Percentiles rank a stretch among this genome's conserved stretches.
These are phyloP conservation scores for Populus ilicifolia DNA, from an alignment of 345 rosid species.

Conservation along the genomic window DNA sequence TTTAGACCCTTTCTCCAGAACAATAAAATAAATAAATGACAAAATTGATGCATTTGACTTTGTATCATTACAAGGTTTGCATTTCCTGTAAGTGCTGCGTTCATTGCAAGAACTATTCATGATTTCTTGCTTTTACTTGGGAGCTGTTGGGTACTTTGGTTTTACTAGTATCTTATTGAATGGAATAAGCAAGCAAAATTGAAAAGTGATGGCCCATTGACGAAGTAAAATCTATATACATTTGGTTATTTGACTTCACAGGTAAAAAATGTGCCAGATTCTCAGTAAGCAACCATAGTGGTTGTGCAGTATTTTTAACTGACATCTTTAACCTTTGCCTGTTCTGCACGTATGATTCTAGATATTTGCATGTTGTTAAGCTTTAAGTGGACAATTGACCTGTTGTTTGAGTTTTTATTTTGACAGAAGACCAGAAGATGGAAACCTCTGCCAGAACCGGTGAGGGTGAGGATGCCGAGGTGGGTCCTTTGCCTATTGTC, in stretches of 20 bases:
- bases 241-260: background rate
- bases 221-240: background rate
- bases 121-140: background rate
- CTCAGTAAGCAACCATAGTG: background rate
- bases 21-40: background rate
- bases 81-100: background rate
- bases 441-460: slow-evolving; percentile 15
- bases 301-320: background rate
- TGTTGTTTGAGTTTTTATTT: background rate
- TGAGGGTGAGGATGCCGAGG: slow-evolving; percentile 20
- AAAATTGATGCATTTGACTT: background rate
- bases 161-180: background rate
- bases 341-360: background rate
- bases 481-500: background rate
- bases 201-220: background rate
- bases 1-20: background rate
- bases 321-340: background rate
- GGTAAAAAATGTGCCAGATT: background rate
- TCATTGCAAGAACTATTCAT: background rate
- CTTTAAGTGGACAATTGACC: background rate
- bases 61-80: background rate
- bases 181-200: background rate
- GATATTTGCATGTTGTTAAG: background rate
- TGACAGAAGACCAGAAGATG: slow-evolving; percentile 20
- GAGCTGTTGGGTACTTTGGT: background rate